Percentiles rank a stretch among this genome's conserved stretches.
Conservation (phyloP, 2,329 filamentous ascomycete species). For the Ramularia endophylla region DNA sequence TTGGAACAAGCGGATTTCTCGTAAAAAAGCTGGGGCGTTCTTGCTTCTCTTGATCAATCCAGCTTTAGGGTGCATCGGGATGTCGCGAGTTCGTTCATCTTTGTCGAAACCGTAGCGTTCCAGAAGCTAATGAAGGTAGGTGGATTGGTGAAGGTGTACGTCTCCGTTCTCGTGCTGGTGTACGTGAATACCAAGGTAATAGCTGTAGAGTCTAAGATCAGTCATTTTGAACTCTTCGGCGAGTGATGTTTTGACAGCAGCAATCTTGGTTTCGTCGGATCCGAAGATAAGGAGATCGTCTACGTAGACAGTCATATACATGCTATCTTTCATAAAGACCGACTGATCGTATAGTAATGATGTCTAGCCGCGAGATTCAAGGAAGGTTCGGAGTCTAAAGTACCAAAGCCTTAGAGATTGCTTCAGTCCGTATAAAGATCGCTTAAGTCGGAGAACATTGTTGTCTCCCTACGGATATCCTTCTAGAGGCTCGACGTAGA, state of each 20-base stretch:
- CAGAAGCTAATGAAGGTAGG: slow-evolving; percentile 4
- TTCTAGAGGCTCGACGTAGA: slow-evolving; percentile 10
- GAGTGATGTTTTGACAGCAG: slow-evolving; percentile 2
- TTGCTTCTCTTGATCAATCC: neutral
- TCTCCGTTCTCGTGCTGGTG: too few relatives aligned
- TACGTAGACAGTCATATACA: slow-evolving; percentile 10
- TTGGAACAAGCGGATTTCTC: slow-evolving; percentile 1
- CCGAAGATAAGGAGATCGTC: slow-evolving; percentile 11
- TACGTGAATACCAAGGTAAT: slow-evolving; percentile 8
- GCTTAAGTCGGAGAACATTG: slow-evolving; percentile 5
- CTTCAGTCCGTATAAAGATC: slow-evolving; percentile 9
- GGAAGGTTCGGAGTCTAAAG: slow-evolving; percentile 1
- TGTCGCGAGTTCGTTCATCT: neutral
- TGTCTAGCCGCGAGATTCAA: slow-evolving; percentile 1
- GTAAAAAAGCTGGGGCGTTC: neutral
- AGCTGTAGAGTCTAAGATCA: slow-evolving; percentile 6
- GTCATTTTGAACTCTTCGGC: slow-evolving; percentile 9
- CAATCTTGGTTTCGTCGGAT: slow-evolving; percentile 2
- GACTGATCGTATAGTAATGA: slow-evolving; percentile 2
- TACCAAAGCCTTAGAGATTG: slow-evolving; percentile 8
- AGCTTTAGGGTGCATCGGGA: neutral
- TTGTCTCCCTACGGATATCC: slow-evolving; percentile 2
- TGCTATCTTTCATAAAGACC: slow-evolving; percentile 7
- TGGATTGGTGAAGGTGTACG: too few relatives aligned
- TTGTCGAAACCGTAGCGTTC: neutral